Percentiles rank a stretch among this genome's conserved stretches.
These are phyloP conservation scores for Picocystis sp. DNA, from an alignment of 163 green algal genomes.

Conservation along the genomic window DNA sequence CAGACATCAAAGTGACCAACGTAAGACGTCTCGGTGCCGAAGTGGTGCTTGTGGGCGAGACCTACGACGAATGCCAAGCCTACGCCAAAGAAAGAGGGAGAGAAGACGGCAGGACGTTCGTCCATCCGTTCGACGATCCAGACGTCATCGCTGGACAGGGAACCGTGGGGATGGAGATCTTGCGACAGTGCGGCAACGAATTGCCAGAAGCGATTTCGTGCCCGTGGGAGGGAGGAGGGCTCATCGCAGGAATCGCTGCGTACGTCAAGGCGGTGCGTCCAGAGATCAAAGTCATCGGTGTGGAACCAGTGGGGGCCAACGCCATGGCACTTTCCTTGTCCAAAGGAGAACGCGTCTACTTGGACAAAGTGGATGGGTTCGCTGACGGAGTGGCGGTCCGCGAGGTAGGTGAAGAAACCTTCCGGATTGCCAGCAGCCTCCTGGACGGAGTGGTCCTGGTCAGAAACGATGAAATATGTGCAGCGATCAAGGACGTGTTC, in stretches of 20 bases:
- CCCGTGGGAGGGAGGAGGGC: conserved; percentile 83
- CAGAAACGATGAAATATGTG: conserved; percentile 64
- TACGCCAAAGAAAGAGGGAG: conserved; percentile 31
- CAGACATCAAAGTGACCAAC: conserved; percentile 62
- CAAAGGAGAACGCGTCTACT: conserved; percentile 45
- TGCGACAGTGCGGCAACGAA: conserved; percentile 37
- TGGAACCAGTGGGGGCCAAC: conserved; percentile 87
- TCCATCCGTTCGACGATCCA: conserved; percentile 90
- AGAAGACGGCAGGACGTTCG: conserved; percentile 55
- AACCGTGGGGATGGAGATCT: conserved; percentile 84
- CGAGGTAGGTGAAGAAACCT: conserved; percentile 76
- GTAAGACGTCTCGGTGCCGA: conserved; percentile 67
- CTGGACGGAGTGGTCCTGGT: conserved; percentile 88
- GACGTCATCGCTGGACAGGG: conserved; percentile 91
- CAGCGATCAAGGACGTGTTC: conserved; percentile 71
- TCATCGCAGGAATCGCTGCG: conserved; percentile 81
- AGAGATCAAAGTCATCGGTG: conserved; percentile 75
- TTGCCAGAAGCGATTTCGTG: conserved; percentile 75
- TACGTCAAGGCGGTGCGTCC: conserved; percentile 81
- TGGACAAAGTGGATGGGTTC: conserved; percentile 84
- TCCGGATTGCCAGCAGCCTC: conserved; percentile 73
- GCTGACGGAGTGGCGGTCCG: conserved; percentile 88
- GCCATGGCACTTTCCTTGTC: conserved; percentile 74
- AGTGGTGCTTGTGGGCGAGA: conserved; percentile 83
- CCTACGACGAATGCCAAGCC: conserved; percentile 72